phyloP scores from a whole-genome alignment of 164 flowering plant species.

The Tetrastigma voinierianum region DNA sequence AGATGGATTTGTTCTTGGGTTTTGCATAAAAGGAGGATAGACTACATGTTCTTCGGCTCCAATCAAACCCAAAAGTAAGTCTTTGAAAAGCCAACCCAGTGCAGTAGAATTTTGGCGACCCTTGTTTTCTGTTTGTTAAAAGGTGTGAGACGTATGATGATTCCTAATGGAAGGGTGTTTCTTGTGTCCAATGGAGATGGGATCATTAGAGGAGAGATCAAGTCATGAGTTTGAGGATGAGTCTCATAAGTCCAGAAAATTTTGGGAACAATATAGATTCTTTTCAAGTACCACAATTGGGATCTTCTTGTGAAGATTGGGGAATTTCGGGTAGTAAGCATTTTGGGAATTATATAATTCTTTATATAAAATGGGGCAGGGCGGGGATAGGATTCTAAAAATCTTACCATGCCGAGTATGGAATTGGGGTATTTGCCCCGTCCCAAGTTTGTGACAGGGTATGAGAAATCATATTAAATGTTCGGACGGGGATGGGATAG shows the following conservation, averaged over 20 bases:
- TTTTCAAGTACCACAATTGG: constrained; percentile 16
- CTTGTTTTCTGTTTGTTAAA: background rate
- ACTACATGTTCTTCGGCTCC: constrained; percentile 21
- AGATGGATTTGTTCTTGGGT: constrained; percentile 6
- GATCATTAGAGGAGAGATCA: constrained; percentile 31
- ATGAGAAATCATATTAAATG: too few relatives aligned
- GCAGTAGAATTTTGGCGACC: background rate
- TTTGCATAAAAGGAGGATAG: constrained; percentile 22
- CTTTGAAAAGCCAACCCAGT: background rate
- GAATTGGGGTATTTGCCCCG: too few relatives aligned
- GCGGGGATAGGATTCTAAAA: too few relatives aligned
- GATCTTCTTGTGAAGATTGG: constrained; percentile 19
- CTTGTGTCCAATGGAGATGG: constrained; percentile 66
- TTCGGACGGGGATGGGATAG: too few relatives aligned
- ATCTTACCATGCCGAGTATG: too few relatives aligned
- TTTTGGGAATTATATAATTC: too few relatives aligned
- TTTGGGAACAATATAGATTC: constrained; percentile 23
- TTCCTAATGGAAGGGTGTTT: constrained; percentile 2
- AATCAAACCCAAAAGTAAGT: constrained; percentile 40
- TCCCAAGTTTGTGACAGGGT: too few relatives aligned
- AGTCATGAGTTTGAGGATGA: constrained; percentile 47
- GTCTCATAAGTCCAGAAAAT: constrained; percentile 33
- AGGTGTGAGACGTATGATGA: background rate
- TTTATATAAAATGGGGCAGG: too few relatives aligned
- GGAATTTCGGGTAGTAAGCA: constrained; percentile 7